Base-by-base conservation (phyloP, 345 rosid genomes). In the Cochlearia excelsa region DNA sequence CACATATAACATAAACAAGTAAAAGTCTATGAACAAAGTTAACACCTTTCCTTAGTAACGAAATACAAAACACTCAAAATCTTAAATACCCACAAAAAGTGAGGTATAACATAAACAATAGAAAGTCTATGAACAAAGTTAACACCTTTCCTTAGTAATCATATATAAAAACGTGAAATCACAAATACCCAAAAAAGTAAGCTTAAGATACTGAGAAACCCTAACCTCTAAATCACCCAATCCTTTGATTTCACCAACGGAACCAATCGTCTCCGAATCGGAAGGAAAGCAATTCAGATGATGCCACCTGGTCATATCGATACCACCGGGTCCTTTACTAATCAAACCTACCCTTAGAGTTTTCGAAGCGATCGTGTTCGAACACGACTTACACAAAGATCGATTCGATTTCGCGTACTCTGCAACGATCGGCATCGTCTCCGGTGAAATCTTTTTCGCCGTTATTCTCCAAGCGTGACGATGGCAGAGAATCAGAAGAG, bases 341-440 rank as follows among this genome's bases (percentile, higher is more conserved):
- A 84, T 67, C 31, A 75, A 61, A 35, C 98, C 96, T 56, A 87
- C 46, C 57, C 96, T 78, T 27, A 82, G 72, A 28, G 80, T 56
- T 66, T 84, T 77, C 55, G 75, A 70, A 0, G 78, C 60, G 0
- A 91, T 91, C 6, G 71, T 31, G 46, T 78, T 61, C 39, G 83
- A 83, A 54, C 98, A 91, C 30, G 62, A 77, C 74, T 85, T 87
- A 78, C 96, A 91, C 4, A 83, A 65, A 10, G 98, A 91, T 23
- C 96, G 78, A 49, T 65, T 81, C 52, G 96, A 91, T 65, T 85
- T 91, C 37, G 98, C 91, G 58, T 91, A 88, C 79, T 88, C 98
- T 1, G 85, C 88, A 10, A 80, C 66, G 55, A 84, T 59, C 45
- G 68, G 59, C 76, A 72, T 72, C 9, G 23, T 33, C 35, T 49